Conservation (phyloP, 176 grass and related monocot species). For the Lolium rigidum region DNA sequence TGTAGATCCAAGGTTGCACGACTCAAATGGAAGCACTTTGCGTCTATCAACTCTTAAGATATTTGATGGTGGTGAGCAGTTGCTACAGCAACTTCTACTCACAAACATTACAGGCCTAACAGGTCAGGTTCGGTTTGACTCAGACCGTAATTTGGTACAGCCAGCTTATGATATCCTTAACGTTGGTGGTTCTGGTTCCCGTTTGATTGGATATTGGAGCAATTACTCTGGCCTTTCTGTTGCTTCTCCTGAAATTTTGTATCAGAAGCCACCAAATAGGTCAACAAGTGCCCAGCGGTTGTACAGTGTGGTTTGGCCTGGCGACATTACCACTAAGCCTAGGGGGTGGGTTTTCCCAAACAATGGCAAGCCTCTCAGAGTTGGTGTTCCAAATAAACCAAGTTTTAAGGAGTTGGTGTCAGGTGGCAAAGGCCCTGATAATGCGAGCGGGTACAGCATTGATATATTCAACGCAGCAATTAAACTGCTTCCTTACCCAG, state of each 20-base stretch:
- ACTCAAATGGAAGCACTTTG: conserved; percentile 63
- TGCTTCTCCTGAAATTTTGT: conserved; percentile 65
- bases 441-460: conserved; percentile 68
- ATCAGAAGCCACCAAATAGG: conserved; percentile 62
- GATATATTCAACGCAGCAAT: conserved; percentile 79
- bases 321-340: conserved; percentile 46
- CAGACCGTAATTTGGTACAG: conserved; percentile 60
- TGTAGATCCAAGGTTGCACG: conserved; percentile 60
- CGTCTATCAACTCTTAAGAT: conserved; percentile 60
- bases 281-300: conserved; percentile 53
- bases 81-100: conserved; percentile 69
- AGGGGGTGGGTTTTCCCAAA: conserved; percentile 82
- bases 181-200: conserved; percentile 45
- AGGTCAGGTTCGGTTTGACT: conserved; percentile 63
- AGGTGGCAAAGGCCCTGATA: conserved; percentile 44
- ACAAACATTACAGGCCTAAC: conserved; percentile 80
- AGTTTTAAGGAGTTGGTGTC: conserved; percentile 84
- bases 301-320: conserved; percentile 69
- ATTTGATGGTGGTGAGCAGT: conserved; percentile 64
- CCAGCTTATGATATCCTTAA: conserved; percentile 86
- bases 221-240: conserved; percentile 78
- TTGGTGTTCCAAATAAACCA: conserved; percentile 77
- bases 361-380: conserved; percentile 69
- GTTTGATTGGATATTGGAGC: conserved; percentile 79
- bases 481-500: conserved; percentile 75